These are phyloP conservation scores for Lepidopterella palustris DNA, from an alignment of 495 filamentous ascomycete genomes.

Conservation along the genomic window DNA sequence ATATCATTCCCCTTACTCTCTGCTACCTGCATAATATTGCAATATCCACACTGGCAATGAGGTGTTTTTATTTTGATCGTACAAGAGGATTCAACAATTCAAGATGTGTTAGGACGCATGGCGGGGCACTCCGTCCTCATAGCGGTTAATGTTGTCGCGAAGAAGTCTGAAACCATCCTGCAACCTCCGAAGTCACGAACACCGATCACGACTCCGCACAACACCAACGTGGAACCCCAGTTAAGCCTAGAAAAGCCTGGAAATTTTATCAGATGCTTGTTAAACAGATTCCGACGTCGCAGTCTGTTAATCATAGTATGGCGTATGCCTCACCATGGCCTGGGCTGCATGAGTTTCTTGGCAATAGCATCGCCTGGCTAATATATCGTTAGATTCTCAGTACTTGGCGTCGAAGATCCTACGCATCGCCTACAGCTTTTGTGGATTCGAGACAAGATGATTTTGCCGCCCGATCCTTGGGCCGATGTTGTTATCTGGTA, in stretches of 20 bases:
- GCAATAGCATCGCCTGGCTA: constrained; percentile 10
- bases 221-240: constrained; percentile 6
- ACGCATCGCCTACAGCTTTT: neutral
- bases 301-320: constrained; percentile 21
- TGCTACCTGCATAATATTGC: constrained; percentile 6
- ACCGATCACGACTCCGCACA: neutral
- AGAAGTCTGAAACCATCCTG: constrained; percentile 21
- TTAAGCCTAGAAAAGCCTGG: constrained; percentile 7
- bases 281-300: constrained; percentile 18
- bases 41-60: neutral
- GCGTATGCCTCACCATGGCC: constrained; percentile 11
- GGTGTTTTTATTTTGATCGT: neutral
- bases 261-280: constrained; percentile 1
- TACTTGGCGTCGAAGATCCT: constrained; percentile 5
- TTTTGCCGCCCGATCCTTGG: neutral
- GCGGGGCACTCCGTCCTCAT: constrained; percentile 8
- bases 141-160: constrained; percentile 21
- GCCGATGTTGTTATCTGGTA: neutral
- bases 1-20: neutral
- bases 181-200: constrained; percentile 11
- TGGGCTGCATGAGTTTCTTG: constrained; percentile 20
- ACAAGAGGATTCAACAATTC: neutral
- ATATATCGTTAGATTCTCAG: constrained; percentile 9
- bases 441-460: neutral
- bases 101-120: constrained; percentile 15